Base-by-base conservation (phyloP, 208 protist species). In the Trypanosoma congolense region DNA sequence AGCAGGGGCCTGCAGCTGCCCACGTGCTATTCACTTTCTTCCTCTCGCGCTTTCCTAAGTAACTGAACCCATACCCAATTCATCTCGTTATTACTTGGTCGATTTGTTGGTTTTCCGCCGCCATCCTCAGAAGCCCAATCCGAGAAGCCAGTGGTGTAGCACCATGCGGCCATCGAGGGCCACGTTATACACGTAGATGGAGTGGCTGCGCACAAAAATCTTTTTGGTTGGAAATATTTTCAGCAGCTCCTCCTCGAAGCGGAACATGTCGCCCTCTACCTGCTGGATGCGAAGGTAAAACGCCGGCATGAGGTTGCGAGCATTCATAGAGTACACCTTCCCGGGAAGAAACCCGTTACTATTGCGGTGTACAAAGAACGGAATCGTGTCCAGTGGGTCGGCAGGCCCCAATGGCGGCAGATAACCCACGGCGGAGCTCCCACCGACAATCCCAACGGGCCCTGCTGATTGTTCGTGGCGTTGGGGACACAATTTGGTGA, bases 181-280 rank as follows among this genome's bases (percentile, higher is more conserved):
- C n/a, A 87, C 80, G 53, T 88, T 90, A 67, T 90, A 94, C 21
- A 94, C 70, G 50, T 79, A 89, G 24, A 92, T 53, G 18, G 61
- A 62, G 55, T 82, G 72, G 21, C 69, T 79, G 3, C 77, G 75
- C 21, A 90, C 77, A 65, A 92, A 91, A 10, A 88, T 90, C 61
- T 90, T 89, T 65, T 92, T 92, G 9, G 87, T 94, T 0, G 87
- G 83, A 49, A 94, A 94, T 19, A 94, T 87, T 56, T 94, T 94
- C 68, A 94, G 72, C 26, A 94, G 65, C 70, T 94, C 87, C 61
- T 94, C 87, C 61, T 92, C 83, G 48, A 90, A 87, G 30, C 83
- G 75, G 48, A 90, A 92, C 1, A 83, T 6, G 43, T 94, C 81
- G 5, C 87, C 87, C 19, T 92, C 83, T 9, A 94, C 54, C 48